A percentile compares a stretch with the other conserved stretches of the same genome.
Evolutionary conservation across 345 rosid species (phyloP).

Genomic region (Arabidopsis arenosa): DNA sequence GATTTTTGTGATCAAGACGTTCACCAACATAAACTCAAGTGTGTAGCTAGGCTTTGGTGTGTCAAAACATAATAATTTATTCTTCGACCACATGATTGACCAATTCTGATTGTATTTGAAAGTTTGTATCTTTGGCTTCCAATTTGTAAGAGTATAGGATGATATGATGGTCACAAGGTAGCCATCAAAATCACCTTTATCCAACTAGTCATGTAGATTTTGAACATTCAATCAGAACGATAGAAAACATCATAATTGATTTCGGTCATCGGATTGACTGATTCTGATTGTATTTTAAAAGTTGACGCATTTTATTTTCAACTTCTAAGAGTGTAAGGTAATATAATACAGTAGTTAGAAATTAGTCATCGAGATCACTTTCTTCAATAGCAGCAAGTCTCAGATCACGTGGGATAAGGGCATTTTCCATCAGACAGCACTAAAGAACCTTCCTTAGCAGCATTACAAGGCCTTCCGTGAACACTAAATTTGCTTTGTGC

Average conservation of each 20-base stretch:
- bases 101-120: background rate
- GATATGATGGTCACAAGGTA: background rate
- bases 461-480: background rate
- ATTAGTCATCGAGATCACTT: background rate
- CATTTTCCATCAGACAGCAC: background rate
- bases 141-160: conserved; percentile 1
- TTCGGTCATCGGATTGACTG: background rate
- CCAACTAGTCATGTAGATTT: background rate
- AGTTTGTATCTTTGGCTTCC: background rate
- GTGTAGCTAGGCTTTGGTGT: background rate
- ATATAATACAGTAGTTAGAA: background rate
- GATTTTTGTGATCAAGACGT: background rate
- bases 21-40: conserved; percentile 2
- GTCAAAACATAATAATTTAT: conserved; percentile 1
- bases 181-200: conserved; percentile 1
- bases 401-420: background rate
- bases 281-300: background rate
- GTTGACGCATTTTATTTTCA: background rate
- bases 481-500: background rate
- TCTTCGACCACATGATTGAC: background rate
- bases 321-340: background rate
- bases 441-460: background rate
- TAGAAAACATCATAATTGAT: background rate
- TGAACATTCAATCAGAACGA: background rate
- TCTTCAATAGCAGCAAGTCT: background rate